These are phyloP conservation scores for Talaromyces sp. DNA, from an alignment of 2,329 filamentous ascomycete species.

Conservation along the genomic window DNA sequence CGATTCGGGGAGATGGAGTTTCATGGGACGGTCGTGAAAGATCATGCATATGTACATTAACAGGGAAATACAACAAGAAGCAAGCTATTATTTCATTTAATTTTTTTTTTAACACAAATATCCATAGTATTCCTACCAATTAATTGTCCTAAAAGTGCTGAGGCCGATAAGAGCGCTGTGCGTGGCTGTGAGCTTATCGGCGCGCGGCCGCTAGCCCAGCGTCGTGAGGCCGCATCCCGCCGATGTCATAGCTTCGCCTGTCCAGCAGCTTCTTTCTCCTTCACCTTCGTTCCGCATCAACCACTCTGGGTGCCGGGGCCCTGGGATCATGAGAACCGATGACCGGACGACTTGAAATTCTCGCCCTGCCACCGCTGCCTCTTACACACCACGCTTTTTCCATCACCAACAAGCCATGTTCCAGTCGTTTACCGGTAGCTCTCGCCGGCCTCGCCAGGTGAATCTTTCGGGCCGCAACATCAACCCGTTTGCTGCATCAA, in stretches of 20 bases:
- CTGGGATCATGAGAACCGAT: neutral
- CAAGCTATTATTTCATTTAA: neutral
- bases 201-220: neutral
- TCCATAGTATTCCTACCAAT: neutral
- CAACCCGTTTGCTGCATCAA: constrained; percentile 76
- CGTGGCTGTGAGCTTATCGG: neutral
- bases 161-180: neutral
- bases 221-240: neutral
- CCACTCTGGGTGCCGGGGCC: neutral
- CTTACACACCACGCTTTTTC: constrained; percentile 1
- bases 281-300: neutral
- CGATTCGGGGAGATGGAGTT: neutral
- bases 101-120: neutral
- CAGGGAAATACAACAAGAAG: neutral
- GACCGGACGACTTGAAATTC: neutral
- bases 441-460: constrained; percentile 80
- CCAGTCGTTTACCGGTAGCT: constrained; percentile 82
- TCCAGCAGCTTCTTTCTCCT: neutral
- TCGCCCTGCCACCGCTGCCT: neutral
- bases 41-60: constrained; percentile 1
- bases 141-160: neutral
- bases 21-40: neutral
- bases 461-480: constrained; percentile 81
- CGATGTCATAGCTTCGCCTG: constrained; percentile 8
- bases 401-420: constrained; percentile 60